A percentile compares a stretch with the other conserved stretches of the same genome.
phyloP scores from a whole-genome alignment of 257 asterid genomes.

The Solanum chiquidenum region DNA sequence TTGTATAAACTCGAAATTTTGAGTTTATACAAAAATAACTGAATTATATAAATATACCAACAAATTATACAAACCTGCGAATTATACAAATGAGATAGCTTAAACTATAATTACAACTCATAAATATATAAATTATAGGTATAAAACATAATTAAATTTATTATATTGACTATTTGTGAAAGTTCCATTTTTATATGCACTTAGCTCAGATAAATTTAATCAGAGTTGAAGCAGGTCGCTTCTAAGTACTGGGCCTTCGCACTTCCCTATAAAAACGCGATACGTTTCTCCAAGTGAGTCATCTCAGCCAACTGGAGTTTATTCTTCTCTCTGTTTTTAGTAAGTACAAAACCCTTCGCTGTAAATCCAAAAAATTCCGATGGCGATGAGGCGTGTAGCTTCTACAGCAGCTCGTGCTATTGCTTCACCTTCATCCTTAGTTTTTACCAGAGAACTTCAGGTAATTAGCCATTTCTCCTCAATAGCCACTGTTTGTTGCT shows the following conservation, averaged over 20 bases:
- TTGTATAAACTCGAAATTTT: no score
- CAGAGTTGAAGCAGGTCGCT: neutral
- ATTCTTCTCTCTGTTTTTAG: neutral
- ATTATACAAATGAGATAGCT: no score
- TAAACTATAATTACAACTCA: no score
- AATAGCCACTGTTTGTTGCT: neutral
- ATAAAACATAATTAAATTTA: no score
- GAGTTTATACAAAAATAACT: no score
- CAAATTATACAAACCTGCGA: no score
- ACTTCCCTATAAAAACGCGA: neutral
- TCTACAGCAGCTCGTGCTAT: slow-evolving; percentile 54
- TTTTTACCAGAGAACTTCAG: slow-evolving; percentile 49
- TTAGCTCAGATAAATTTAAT: neutral
- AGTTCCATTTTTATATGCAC: no score
- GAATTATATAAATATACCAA: no score
- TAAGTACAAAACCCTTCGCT: neutral
- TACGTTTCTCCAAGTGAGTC: neutral
- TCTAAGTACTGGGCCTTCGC: neutral
- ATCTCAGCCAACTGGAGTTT: neutral
- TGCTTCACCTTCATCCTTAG: slow-evolving; percentile 28
- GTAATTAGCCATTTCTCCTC: slow-evolving; percentile 8
- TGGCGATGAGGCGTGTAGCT: slow-evolving; percentile 81
- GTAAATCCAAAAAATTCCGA: neutral
- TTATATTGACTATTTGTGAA: no score
- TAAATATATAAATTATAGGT: no score